A percentile compares a stretch with the other conserved stretches of the same genome.
Evolutionary conservation across 345 rosid genomes (phyloP).

Genomic region (Linum lewisii): DNA sequence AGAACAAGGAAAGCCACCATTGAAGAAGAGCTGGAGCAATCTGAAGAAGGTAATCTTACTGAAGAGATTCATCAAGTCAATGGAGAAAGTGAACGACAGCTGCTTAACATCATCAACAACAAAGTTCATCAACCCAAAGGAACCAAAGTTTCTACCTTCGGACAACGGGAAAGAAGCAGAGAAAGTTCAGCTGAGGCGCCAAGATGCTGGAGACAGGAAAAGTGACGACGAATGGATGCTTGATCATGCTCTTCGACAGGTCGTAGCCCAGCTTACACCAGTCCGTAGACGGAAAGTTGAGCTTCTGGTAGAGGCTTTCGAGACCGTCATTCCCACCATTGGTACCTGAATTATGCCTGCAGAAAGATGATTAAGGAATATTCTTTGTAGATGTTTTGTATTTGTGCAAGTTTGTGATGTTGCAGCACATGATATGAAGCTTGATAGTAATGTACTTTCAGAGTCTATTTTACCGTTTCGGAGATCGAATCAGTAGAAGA

Average conservation of each 20-base stretch:
- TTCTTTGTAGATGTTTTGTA: neutral
- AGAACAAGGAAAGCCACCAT: constrained; percentile 12
- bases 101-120: neutral
- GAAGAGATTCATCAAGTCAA: constrained; percentile 61
- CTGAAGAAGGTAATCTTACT: constrained; percentile 22
- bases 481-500: too few species aligned
- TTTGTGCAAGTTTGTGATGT: neutral
- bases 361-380: too few species aligned
- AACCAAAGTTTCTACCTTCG: constrained; percentile 38
- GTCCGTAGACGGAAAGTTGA: constrained; percentile 72
- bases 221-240: constrained; percentile 85
- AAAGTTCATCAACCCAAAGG: constrained; percentile 30
- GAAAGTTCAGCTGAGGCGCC: constrained; percentile 60
- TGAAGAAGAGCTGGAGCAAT: constrained; percentile 19
- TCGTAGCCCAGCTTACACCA: constrained; percentile 69
- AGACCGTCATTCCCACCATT: constrained; percentile 45
- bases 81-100: constrained; percentile 50
- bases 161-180: constrained; percentile 40
- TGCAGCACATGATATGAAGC: neutral
- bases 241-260: constrained; percentile 68
- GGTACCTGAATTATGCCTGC: constrained; percentile 3
- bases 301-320: constrained; percentile 82
- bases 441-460: neutral
- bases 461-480: too few species aligned
- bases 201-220: constrained; percentile 46